Evolutionary conservation across 1,139 yeast species (phyloP).

Genomic region (Geotrichum carabidarum): DNA sequence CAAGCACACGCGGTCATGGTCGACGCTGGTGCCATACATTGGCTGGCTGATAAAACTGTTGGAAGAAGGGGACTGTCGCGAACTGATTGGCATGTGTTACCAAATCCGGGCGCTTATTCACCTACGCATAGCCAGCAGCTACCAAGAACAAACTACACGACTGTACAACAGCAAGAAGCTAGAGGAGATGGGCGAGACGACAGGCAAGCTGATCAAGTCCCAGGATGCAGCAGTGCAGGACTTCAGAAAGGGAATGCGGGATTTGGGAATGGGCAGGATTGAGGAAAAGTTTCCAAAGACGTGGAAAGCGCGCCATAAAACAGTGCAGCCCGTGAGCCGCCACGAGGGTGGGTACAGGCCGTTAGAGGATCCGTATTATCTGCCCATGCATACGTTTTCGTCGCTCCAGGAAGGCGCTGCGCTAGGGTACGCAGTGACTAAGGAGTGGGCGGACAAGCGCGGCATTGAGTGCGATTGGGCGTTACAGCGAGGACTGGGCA

Average conservation of each 20-base stretch:
- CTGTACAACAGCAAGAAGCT: slow-evolving; percentile 4
- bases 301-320: slow-evolving; percentile 27
- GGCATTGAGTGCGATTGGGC: slow-evolving; percentile 27
- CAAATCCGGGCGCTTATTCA: slow-evolving; percentile 38
- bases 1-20: slow-evolving; percentile 37
- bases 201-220: slow-evolving; percentile 21
- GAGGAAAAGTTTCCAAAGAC: slow-evolving; percentile 33
- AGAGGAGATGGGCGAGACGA: slow-evolving; percentile 15
- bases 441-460: slow-evolving; percentile 37
- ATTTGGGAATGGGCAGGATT: slow-evolving; percentile 30
- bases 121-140: slow-evolving; percentile 30
- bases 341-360: slow-evolving; percentile 36
- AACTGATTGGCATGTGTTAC: slow-evolving; percentile 35
- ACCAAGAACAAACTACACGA: slow-evolving; percentile 15
- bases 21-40: slow-evolving; percentile 37
- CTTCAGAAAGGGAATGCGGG: slow-evolving; percentile 34
- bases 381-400: slow-evolving; percentile 40
- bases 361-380: slow-evolving; percentile 33
- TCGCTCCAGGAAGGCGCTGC: slow-evolving; percentile 42
- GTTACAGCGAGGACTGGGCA: slow-evolving; percentile 11
- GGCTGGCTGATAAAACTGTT: slow-evolving; percentile 29
- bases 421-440: slow-evolving; percentile 34
- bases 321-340: slow-evolving; percentile 23
- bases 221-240: slow-evolving; percentile 32
- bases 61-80: slow-evolving; percentile 23